Conservation (phyloP, 2,329 filamentous ascomycete genomes). For the Aspergillus caelatus region DNA sequence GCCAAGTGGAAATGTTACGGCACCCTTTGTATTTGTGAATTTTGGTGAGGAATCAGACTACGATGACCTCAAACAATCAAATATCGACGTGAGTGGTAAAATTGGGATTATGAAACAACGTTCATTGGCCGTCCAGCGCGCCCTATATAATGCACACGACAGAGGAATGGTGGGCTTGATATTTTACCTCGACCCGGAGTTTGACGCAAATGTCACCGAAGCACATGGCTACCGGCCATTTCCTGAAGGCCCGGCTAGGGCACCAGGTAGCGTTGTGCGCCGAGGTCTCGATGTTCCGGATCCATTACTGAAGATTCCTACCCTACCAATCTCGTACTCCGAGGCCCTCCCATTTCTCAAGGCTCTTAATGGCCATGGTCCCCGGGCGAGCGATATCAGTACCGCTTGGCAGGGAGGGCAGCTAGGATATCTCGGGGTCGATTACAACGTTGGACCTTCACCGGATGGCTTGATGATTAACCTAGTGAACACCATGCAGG, state of each 20-base stretch:
- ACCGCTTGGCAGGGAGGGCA: not conserved
- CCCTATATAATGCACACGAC: not conserved
- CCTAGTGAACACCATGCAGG: not conserved
- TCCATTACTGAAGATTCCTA: not conserved
- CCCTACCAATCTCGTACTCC: not conserved
- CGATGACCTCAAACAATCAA: not conserved
- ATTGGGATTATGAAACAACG: not conserved
- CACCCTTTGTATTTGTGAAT: not conserved
- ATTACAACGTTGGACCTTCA: not conserved
- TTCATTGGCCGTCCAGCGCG: not conserved
- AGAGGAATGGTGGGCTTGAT: not conserved
- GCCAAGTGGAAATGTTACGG: not conserved
- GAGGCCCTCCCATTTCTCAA: not conserved
- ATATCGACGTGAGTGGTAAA: not conserved
- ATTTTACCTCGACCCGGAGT: not conserved
- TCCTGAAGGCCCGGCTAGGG: not conserved
- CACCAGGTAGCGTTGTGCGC: not conserved
- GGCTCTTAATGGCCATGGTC: not conserved
- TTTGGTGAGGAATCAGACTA: not conserved
- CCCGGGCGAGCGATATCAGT: not conserved
- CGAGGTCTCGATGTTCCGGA: rapidly evolving
- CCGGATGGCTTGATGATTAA: not conserved
- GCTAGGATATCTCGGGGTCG: not conserved
- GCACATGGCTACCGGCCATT: not conserved
- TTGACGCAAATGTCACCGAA: not conserved